Percentiles rank a stretch among this genome's conserved stretches.
Evolutionary conservation across 768 basidiomycete species (phyloP).

Genomic region (Neoboletus magnificus): DNA sequence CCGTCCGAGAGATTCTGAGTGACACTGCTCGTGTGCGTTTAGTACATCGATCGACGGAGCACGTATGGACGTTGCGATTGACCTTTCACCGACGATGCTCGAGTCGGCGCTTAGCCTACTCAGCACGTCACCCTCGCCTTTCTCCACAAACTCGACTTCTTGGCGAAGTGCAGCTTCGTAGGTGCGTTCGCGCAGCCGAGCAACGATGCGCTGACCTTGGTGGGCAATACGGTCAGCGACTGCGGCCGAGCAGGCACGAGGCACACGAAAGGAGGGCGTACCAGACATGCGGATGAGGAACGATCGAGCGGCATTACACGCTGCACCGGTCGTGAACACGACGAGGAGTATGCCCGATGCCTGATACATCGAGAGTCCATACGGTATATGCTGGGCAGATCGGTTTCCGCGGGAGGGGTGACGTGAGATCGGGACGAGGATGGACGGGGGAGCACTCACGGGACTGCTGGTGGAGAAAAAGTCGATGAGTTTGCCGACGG

Average conservation of each 20-base stretch:
- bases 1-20: conserved; percentile 82
- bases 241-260: not conserved
- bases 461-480: conserved; percentile 74
- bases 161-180: conserved; percentile 83
- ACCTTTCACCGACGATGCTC: conserved; percentile 93
- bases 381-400: conserved; percentile 61
- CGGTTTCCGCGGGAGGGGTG: not conserved
- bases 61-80: not conserved
- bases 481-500: conserved; percentile 92
- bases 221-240: not conserved
- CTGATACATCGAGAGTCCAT: conserved; percentile 74
- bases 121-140: conserved; percentile 89
- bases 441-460: conserved; percentile 38
- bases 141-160: conserved; percentile 92
- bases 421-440: not conserved
- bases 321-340: conserved; percentile 83
- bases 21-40: conserved; percentile 35
- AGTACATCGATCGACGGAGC: not conserved
- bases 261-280: conserved; percentile 25
- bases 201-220: conserved; percentile 83
- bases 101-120: conserved; percentile 90
- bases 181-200: conserved; percentile 75
- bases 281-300: conserved; percentile 86
- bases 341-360: conserved; percentile 72
- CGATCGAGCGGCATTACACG: conserved; percentile 79